phyloP scores from a whole-genome alignment of 306 rosid species.

The Rubus idaeus region DNA sequence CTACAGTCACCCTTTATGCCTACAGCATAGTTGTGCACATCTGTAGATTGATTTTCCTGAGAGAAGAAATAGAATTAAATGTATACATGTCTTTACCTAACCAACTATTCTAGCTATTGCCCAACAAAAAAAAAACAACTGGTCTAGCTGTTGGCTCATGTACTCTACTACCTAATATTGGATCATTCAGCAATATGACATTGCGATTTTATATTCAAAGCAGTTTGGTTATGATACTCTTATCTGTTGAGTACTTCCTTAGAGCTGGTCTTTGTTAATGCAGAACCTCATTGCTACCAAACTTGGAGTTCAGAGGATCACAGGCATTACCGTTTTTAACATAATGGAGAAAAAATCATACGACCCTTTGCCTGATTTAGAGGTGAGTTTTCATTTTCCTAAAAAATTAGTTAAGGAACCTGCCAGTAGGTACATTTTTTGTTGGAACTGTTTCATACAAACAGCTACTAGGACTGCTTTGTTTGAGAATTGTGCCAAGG shows the following conservation, averaged over 20 bases:
- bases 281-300: slow-evolving; percentile 91
- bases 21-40: neutral
- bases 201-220: neutral
- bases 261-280: slow-evolving; percentile 27
- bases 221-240: neutral
- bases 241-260: neutral
- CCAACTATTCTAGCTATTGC: too few relatives aligned
- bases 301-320: slow-evolving; percentile 91
- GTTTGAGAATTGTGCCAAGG: neutral
- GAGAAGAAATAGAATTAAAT: neutral
- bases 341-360: slow-evolving; percentile 67
- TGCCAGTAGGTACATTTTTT: neutral
- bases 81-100: too few relatives aligned
- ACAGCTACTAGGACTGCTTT: neutral
- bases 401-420: neutral
- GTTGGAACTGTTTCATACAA: neutral
- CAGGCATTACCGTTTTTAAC: slow-evolving; percentile 76
- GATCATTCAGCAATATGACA: neutral
- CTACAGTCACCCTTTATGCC: neutral
- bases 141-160: neutral
- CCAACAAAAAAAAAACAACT: too few relatives aligned
- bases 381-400: slow-evolving; percentile 51
- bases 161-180: neutral
- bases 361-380: slow-evolving; percentile 80
- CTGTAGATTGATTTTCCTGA: neutral